A percentile compares a stretch with the other conserved stretches of the same genome.
Conservation (phyloP, 1,284 basidiomycete species). For the Xerocomus minutiporus region DNA sequence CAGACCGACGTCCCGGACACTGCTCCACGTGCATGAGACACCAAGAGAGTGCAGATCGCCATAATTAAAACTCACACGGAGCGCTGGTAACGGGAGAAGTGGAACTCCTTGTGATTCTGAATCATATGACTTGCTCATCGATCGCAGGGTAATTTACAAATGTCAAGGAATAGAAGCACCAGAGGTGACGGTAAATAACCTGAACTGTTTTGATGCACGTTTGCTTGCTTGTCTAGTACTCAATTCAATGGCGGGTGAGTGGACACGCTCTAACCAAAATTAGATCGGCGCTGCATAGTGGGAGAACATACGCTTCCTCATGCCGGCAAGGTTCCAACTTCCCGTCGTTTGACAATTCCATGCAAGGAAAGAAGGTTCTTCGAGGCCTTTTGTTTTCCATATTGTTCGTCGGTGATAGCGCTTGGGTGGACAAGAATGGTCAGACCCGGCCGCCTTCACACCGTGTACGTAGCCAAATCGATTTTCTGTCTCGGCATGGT, state of each 20-base stretch:
- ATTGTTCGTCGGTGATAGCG: neutral
- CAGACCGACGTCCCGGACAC: too few relatives aligned
- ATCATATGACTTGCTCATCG: neutral
- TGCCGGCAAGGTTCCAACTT: slow-evolving; percentile 1
- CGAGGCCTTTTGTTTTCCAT: neutral
- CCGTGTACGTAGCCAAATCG: neutral
- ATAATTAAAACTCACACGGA: slow-evolving; percentile 6
- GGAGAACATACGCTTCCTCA: slow-evolving; percentile 6
- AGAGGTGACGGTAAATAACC: neutral
- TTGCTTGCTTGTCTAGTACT: neutral
- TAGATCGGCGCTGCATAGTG: neutral
- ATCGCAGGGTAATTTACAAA: neutral
- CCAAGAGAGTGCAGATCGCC: slow-evolving; percentile 1
- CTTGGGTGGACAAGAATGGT: neutral
- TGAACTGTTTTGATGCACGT: neutral
- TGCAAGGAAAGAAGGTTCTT: too few relatives aligned
- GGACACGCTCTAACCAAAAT: neutral
- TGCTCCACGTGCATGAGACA: neutral
- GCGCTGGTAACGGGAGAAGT: neutral
- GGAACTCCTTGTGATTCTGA: neutral
- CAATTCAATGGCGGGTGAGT: neutral
- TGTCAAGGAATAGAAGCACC: too few relatives aligned
- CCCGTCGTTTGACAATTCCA: neutral
- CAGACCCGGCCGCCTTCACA: neutral
- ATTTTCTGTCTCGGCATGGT: neutral